Conservation (phyloP, 257 asterid species). For the Perilla frutescens region DNA sequence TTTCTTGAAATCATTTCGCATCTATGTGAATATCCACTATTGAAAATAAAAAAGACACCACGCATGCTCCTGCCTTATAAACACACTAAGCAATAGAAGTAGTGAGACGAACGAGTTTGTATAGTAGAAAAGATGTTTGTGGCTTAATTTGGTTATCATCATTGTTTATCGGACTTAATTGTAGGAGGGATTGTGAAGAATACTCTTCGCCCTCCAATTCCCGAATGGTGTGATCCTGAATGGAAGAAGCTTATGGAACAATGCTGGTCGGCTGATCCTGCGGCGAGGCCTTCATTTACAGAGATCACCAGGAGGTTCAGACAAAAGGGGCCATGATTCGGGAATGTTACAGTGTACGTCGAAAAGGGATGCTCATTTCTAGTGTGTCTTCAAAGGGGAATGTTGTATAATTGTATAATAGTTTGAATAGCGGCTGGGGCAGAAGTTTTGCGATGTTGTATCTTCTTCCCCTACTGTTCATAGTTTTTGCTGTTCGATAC, state of each 20-base stretch:
- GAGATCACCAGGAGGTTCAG: slow-evolving; percentile 57
- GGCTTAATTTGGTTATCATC: background rate
- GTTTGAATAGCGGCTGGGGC: slow-evolving; percentile 30
- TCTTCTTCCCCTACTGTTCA: slow-evolving; percentile 36
- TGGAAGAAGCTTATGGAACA: slow-evolving; percentile 78
- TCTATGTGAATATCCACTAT: background rate
- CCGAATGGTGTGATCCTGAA: slow-evolving; percentile 66
- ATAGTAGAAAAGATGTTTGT: background rate
- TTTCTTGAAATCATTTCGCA: background rate
- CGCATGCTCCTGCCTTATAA: background rate
- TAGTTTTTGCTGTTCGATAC: slow-evolving; percentile 17
- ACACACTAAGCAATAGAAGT: too few relatives aligned
- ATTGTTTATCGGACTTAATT: slow-evolving; percentile 5
- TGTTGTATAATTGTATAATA: slow-evolving; percentile 28
- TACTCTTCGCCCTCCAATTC: slow-evolving; percentile 71
- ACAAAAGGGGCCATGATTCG: slow-evolving; percentile 35
- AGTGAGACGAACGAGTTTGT: background rate
- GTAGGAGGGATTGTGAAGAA: slow-evolving; percentile 78
- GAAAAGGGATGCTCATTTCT: background rate
- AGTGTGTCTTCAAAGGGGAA: slow-evolving; percentile 24
- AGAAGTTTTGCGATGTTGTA: slow-evolving; percentile 43
- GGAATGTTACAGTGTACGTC: slow-evolving; percentile 43
- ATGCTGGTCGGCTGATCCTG: slow-evolving; percentile 71
- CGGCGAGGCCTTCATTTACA: slow-evolving; percentile 71
- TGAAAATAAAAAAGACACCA: background rate